Evolutionary conservation across 306 rosid genomes (phyloP).

Genomic region (Gastrolobium bilobum): DNA sequence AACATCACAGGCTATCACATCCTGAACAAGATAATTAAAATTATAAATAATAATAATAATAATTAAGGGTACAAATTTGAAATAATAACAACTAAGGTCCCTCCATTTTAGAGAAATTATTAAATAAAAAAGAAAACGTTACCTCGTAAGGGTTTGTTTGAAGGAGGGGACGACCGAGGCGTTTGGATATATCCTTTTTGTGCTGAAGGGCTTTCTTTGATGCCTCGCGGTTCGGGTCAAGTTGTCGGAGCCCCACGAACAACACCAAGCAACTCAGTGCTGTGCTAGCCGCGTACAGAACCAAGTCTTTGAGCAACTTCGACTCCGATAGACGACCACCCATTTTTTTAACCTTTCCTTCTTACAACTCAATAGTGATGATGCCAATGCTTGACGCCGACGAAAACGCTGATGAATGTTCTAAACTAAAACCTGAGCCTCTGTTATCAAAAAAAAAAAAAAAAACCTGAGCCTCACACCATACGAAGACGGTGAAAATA

Average conservation of each 20-base stretch:
- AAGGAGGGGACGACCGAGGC: constrained; percentile 86
- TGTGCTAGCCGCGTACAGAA: constrained; percentile 86
- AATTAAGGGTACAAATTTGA: constrained; percentile 35
- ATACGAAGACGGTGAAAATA: too few relatives aligned
- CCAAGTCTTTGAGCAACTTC: constrained; percentile 70
- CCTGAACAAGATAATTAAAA: constrained; percentile 66
- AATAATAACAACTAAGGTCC: too few relatives aligned
- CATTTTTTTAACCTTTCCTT: constrained; percentile 38
- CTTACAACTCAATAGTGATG: too few relatives aligned
- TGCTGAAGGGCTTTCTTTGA: constrained; percentile 80
- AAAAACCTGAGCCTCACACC: too few relatives aligned
- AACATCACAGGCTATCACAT: constrained; percentile 96
- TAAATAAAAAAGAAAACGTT: too few relatives aligned
- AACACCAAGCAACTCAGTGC: constrained; percentile 75
- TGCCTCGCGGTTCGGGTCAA: constrained; percentile 88
- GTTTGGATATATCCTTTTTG: constrained; percentile 81
- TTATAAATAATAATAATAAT: neutral
- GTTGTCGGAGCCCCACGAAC: constrained; percentile 78
- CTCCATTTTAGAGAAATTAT: too few relatives aligned
- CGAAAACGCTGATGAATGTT: too few relatives aligned
- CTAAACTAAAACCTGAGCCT: too few relatives aligned
- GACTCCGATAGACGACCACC: constrained; percentile 64
- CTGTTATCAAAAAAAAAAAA: too few relatives aligned
- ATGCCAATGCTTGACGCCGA: too few relatives aligned
- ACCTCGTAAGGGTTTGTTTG: constrained; percentile 86